Base-by-base conservation (phyloP, 108 stramenopile species). In the Skeletonema grethae region DNA sequence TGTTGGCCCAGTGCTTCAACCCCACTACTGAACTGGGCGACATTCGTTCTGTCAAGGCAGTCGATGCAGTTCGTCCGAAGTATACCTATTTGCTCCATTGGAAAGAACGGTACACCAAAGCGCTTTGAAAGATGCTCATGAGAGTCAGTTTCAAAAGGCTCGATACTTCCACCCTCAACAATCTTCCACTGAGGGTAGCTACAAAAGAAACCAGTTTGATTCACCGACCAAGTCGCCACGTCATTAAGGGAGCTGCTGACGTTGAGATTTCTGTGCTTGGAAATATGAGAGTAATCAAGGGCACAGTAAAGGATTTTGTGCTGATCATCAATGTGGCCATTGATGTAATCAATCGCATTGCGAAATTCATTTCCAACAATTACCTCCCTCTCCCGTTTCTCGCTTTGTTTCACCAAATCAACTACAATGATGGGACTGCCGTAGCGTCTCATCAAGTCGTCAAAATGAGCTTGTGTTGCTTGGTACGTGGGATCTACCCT, bases 21-120 rank as follows among this genome's bases (percentile, higher is more conserved):
- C 18, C 97, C 99, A 1, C 97, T 94, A 72, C 89, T 90, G 72
- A 97, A 97, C 70, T 98, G 98, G 8, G 96, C 99, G 34, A 98
- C 97, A 81, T 98, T 99, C 15, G 99, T 99, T 56, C 99, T 85
- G 77, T 98, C 98, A n/a, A 97, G 83, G 56, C 93, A 94, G 62
- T 99, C 99, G 65, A 99, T 97, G 74, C 99, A 99, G 77, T 99
- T 99, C 0, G 97, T 98, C 61, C 99, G 83, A 16, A 98, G 78
- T 45, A 99, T 95, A 15, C 99, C 99, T 12, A 82, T 80, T 71
- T 99, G 98, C 76, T 96, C 95, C 95, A 96, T 90, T 13, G 95
- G 88, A 69, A 94, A 92, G n/a, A 89, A 85, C 16, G 90, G 88
- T 29, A 92, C 77, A 18, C 92, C 95, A n/a, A 96, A 64, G 30